Percentiles rank a stretch among this genome's conserved stretches.
Evolutionary conservation across 192 early-diverging fungal genomes (phyloP).

Genomic region (Podila epigama): DNA sequence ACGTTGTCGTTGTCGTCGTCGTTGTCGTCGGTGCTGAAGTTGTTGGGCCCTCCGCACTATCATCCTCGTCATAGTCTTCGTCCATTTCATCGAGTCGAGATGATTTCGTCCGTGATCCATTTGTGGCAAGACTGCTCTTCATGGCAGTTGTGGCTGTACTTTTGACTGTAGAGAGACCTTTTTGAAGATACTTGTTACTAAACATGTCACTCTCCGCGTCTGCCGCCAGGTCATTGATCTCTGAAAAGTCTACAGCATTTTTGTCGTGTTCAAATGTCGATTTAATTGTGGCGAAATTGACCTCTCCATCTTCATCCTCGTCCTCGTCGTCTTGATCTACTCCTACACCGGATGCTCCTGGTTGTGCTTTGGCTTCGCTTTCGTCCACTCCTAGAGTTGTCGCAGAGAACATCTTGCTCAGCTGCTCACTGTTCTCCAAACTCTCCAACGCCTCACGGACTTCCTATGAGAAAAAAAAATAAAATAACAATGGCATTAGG

Average conservation of each 20-base stretch:
- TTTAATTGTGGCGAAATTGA: constrained; percentile 39
- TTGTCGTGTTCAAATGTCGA: constrained; percentile 62
- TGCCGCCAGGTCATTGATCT: constrained; percentile 78
- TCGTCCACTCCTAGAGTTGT: constrained; percentile 61
- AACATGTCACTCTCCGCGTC: constrained; percentile 65
- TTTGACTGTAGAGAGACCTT: constrained; percentile 47
- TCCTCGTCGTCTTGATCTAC: constrained; percentile 53
- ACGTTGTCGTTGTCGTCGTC: background rate
- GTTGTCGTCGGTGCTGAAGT: background rate
- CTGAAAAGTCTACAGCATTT: constrained; percentile 86
- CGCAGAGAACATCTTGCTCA: constrained; percentile 57
- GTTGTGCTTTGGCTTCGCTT: constrained; percentile 46
- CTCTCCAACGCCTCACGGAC: constrained; percentile 60
- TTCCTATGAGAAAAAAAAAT: constrained; percentile 56
- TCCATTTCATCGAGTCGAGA: constrained; percentile 66
- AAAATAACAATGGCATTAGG: no score
- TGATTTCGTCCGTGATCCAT: constrained; percentile 6
- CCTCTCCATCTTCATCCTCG: constrained; percentile 47
- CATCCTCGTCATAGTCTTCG: constrained; percentile 54
- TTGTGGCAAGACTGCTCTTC: constrained; percentile 17
- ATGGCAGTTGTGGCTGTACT: constrained; percentile 36
- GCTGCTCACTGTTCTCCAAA: constrained; percentile 56
- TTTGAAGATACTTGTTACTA: constrained; percentile 53
- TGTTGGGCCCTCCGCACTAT: constrained; percentile 29
- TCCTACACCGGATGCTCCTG: constrained; percentile 55